These are phyloP conservation scores for Cymbidium sinense DNA, from an alignment of 106 monocot species.

Conservation along the genomic window DNA sequence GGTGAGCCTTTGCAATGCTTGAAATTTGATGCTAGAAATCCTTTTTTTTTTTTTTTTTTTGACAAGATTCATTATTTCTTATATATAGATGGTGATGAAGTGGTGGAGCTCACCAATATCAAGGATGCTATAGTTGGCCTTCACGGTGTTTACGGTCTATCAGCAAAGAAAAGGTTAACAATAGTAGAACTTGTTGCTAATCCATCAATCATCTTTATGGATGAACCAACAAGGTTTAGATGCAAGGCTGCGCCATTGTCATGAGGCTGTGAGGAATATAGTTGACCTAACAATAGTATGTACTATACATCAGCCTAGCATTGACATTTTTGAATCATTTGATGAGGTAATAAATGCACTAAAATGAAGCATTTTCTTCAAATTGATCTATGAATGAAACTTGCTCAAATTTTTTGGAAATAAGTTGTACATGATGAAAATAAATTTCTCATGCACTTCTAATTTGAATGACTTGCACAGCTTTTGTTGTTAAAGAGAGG, in stretches of 20 bases:
- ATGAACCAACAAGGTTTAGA: slow-evolving; percentile 72
- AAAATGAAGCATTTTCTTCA: too few relatives aligned
- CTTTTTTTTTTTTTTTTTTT: too few relatives aligned
- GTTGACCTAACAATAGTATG: slow-evolving; percentile 7
- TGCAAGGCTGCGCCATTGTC: slow-evolving; percentile 36
- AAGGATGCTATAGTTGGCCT: not conserved
- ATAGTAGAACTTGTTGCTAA: slow-evolving; percentile 66
- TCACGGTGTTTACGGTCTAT: not conserved
- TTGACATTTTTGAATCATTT: slow-evolving; percentile 15
- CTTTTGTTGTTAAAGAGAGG: slow-evolving; percentile 50
- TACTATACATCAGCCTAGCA: slow-evolving; percentile 11
- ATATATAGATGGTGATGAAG: not conserved
- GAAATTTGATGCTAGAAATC: too few relatives aligned
- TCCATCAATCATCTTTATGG: slow-evolving; percentile 78
- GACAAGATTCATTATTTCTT: not conserved
- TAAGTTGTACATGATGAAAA: too few relatives aligned
- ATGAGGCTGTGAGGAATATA: slow-evolving; percentile 10
- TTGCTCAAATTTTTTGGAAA: too few relatives aligned
- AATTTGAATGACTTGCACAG: slow-evolving; percentile 7
- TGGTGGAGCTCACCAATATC: not conserved
- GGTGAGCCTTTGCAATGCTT: slow-evolving; percentile 18
- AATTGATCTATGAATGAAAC: too few relatives aligned
- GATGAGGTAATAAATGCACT: not conserved
- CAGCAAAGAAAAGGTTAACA: slow-evolving; percentile 28
- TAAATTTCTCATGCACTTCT: too few relatives aligned